These are phyloP conservation scores for Glonium stellatum DNA, from an alignment of 495 filamentous ascomycete species.

Conservation along the genomic window DNA sequence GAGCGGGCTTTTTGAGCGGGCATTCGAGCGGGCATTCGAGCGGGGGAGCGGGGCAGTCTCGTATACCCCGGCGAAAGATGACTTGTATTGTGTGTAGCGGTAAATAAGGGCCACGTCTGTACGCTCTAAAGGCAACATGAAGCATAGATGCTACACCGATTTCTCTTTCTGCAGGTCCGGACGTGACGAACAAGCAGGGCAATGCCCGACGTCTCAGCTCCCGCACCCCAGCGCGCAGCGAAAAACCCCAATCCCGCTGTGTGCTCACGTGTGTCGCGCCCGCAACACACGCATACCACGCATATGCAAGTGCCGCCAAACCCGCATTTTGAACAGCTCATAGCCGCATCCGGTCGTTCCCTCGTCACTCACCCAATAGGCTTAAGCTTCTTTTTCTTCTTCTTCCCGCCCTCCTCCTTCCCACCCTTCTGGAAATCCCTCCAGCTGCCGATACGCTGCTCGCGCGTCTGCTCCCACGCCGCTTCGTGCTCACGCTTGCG, in stretches of 20 bases:
- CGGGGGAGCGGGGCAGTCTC: too few relatives aligned
- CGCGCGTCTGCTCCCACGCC: constrained; percentile 88
- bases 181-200: not conserved
- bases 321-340: not conserved
- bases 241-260: constrained; percentile 1
- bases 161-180: not conserved
- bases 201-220: not conserved
- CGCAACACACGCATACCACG: not conserved
- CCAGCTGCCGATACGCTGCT: constrained; percentile 90
- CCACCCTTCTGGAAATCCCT: constrained; percentile 73
- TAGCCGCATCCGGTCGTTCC: constrained; percentile 1
- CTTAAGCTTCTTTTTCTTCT: constrained; percentile 94
- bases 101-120: not conserved
- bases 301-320: not conserved
- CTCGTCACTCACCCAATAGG: constrained; percentile 48
- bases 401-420: constrained; percentile 38
- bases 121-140: not conserved
- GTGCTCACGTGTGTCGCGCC: not conserved
- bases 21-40: not conserved
- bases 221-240: not conserved
- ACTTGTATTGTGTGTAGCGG: not conserved
- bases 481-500: constrained; percentile 87
- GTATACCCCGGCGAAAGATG: not conserved
- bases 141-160: not conserved
- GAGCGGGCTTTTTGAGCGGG: not conserved